Evolutionary conservation across 208 protist species (phyloP).

Genomic region (Crithidia expoeki): DNA sequence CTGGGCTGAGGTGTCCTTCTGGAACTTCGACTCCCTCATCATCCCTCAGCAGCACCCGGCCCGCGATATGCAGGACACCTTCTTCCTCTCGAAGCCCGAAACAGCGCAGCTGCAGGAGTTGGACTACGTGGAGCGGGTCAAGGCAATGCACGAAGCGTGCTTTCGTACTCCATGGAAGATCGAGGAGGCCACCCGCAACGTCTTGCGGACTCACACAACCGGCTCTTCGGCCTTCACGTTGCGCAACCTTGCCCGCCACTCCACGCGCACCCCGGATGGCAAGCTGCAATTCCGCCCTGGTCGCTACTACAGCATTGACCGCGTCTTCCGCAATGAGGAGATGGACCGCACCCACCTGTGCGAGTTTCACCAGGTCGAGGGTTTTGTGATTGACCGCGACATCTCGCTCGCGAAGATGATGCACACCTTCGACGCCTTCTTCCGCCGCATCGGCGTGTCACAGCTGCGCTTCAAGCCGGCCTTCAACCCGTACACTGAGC

Average conservation of each 20-base stretch:
- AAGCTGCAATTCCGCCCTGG: slow-evolving; percentile 92
- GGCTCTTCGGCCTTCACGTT: slow-evolving; percentile 97
- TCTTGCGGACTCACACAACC: slow-evolving; percentile 99
- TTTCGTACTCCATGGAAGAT: slow-evolving; percentile 95
- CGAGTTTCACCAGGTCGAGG: slow-evolving; percentile 99
- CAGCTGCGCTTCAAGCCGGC: slow-evolving; percentile 99
- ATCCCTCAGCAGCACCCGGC: slow-evolving; percentile 99
- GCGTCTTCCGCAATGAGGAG: slow-evolving; percentile 99
- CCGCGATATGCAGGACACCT: slow-evolving; percentile 99
- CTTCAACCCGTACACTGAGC: slow-evolving; percentile 99
- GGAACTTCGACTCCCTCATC: slow-evolving; percentile 99
- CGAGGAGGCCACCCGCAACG: slow-evolving; percentile 96
- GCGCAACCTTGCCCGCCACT: slow-evolving; percentile 92
- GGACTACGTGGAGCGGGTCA: slow-evolving; percentile 94
- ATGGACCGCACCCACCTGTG: slow-evolving; percentile 99
- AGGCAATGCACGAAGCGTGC: slow-evolving; percentile 93
- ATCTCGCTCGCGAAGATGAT: slow-evolving; percentile 99
- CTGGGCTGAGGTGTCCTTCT: slow-evolving; percentile 99
- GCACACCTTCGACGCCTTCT: slow-evolving; percentile 98
- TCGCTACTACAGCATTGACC: slow-evolving; percentile 99
- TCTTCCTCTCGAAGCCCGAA: slow-evolving; percentile 97
- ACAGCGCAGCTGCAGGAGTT: slow-evolving; percentile 43
- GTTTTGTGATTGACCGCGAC: slow-evolving; percentile 97
- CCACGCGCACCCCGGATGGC: slow-evolving; percentile 49
- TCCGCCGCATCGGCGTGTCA: slow-evolving; percentile 95